Evolutionary conservation across 2,329 filamentous ascomycete genomes (phyloP).

Genomic region (Apiospora phragmitis): DNA sequence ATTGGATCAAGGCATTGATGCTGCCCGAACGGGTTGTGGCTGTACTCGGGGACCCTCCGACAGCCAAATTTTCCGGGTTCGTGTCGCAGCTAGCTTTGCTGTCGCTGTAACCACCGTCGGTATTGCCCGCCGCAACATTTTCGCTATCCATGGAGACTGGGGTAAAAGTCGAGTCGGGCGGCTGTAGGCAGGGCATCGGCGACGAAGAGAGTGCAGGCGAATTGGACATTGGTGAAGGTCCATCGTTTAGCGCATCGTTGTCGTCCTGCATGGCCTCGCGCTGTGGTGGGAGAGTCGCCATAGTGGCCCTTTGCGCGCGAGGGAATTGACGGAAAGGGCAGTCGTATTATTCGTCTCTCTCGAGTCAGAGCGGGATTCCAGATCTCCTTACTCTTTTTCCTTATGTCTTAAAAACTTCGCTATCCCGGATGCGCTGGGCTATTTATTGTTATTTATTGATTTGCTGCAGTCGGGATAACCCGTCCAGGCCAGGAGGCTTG

Average conservation of each 20-base stretch:
- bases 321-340: conserved; percentile 6
- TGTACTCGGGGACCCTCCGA: conserved; percentile 14
- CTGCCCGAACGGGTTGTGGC: conserved; percentile 21
- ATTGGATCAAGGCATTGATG: conserved; percentile 33
- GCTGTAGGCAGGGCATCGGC: conserved; percentile 31
- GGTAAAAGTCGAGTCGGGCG: conserved; percentile 29
- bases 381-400: not conserved
- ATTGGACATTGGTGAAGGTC: conserved; percentile 24
- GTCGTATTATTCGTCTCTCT: not conserved
- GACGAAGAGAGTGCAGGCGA: conserved; percentile 32
- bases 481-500: not conserved
- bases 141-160: conserved; percentile 34
- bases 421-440: not conserved
- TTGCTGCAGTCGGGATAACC: conserved; percentile 4
- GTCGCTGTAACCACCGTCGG: not conserved
- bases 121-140: not conserved
- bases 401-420: conserved; percentile 7
- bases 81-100: conserved; percentile 10
- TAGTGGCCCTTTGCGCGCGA: conserved; percentile 14
- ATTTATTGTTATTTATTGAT: conserved; percentile 1
- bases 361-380: not conserved
- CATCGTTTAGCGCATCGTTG: conserved; percentile 25
- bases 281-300: conserved; percentile 22
- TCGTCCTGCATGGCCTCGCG: conserved; percentile 28
- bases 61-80: not conserved